phyloP scores from a whole-genome alignment of 2,329 filamentous ascomycete genomes.

The Decorospora gaudefroyi region DNA sequence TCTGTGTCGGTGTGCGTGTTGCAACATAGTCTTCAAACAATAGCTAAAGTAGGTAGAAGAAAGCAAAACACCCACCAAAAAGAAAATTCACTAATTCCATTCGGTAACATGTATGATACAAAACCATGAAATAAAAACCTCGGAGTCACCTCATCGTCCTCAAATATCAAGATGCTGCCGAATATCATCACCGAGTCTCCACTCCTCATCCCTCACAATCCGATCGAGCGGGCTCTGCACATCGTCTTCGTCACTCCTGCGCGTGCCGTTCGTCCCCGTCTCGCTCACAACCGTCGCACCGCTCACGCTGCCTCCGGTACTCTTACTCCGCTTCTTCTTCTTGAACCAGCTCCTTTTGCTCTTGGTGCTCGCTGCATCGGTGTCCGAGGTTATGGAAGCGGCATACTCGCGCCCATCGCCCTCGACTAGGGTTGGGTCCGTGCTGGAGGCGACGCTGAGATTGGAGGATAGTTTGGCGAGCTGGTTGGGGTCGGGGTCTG shows the following conservation, averaged over 20 bases:
- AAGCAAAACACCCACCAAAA: too few species aligned
- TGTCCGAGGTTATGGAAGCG: conserved; percentile 33
- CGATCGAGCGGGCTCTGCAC: conserved; percentile 56
- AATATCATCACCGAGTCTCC: conserved; percentile 83
- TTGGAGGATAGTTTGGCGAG: conserved; percentile 32
- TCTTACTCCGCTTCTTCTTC: conserved; percentile 35
- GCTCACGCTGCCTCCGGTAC: conserved; percentile 38
- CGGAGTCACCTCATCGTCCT: too few species aligned
- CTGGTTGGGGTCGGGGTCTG: conserved; percentile 28
- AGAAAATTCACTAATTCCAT: too few species aligned
- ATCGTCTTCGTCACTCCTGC: conserved; percentile 53
- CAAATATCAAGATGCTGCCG: conserved; percentile 73
- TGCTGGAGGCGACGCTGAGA: conserved; percentile 31
- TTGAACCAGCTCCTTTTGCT: conserved; percentile 47
- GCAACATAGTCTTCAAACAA: too few species aligned
- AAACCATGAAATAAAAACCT: not conserved
- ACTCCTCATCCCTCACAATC: conserved; percentile 61
- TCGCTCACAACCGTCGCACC: conserved; percentile 38
- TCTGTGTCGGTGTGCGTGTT: too few species aligned
- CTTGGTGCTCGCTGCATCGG: conserved; percentile 40
- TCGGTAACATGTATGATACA: too few species aligned
- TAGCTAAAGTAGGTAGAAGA: too few species aligned
- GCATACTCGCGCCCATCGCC: conserved; percentile 31
- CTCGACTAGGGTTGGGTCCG: conserved; percentile 31
- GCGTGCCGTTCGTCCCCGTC: conserved; percentile 36